Percentiles rank a stretch among this genome's conserved stretches.
phyloP scores from a whole-genome alignment of 108 stramenopile genomes.

The Nitzschia sp. region DNA sequence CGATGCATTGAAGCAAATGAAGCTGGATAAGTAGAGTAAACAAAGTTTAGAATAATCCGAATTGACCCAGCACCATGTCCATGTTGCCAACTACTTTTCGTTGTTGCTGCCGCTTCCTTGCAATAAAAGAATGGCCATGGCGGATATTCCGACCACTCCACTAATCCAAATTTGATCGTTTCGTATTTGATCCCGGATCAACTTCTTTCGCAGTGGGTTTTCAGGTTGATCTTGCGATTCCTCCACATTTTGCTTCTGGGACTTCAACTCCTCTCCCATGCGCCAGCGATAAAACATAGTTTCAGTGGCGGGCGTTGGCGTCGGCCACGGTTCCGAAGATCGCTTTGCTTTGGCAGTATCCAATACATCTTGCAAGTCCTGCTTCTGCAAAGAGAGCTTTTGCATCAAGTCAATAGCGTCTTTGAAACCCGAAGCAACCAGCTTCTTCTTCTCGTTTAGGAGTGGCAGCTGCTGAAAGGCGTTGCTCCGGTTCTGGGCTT shows the following conservation, averaged over 20 bases:
- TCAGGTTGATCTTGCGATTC: conserved; percentile 15
- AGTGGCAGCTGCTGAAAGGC: conserved; percentile 50
- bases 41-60: background rate
- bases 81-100: background rate
- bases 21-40: conserved; percentile 37
- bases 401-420: conserved; percentile 76
- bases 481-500: conserved; percentile 51
- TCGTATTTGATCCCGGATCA: conserved; percentile 47
- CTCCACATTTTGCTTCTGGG: conserved; percentile 20
- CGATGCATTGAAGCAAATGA: conserved; percentile 69
- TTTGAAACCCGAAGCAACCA: conserved; percentile 23
- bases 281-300: conserved; percentile 48
- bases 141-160: conserved; percentile 49
- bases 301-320: conserved; percentile 15
- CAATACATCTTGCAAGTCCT: conserved; percentile 52
- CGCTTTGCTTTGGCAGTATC: conserved; percentile 42
- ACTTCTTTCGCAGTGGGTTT: conserved; percentile 39
- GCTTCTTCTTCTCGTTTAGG: conserved; percentile 15
- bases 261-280: conserved; percentile 46
- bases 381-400: conserved; percentile 57
- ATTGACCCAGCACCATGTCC: background rate
- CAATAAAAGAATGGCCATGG: conserved; percentile 38
- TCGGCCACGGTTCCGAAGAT: conserved; percentile 23
- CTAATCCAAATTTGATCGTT: conserved; percentile 69
- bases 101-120: background rate